Conservation (phyloP, 108 stramenopile genomes). For the Aurantiochytrium sp. region DNA sequence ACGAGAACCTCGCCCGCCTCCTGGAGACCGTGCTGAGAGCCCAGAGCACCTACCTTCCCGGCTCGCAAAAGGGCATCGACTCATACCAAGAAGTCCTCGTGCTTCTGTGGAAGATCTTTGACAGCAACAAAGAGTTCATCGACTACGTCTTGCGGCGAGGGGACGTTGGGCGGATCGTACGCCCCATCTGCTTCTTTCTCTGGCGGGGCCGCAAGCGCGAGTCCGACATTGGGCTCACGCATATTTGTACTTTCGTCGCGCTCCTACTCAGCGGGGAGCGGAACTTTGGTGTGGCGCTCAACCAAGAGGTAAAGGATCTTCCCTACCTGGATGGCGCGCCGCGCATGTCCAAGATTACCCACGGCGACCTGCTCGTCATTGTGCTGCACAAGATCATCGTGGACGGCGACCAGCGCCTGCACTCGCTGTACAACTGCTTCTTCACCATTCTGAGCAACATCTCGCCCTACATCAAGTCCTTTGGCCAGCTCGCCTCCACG, state of each 20-base stretch:
- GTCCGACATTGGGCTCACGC: constrained; percentile 79
- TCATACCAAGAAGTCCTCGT: constrained; percentile 91
- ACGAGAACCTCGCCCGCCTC: constrained; percentile 75
- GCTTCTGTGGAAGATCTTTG: constrained; percentile 91
- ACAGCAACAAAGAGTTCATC: constrained; percentile 86
- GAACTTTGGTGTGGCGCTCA: constrained; percentile 85
- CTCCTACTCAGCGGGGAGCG: constrained; percentile 89
- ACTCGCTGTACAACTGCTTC: constrained; percentile 86
- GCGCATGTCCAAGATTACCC: constrained; percentile 78
- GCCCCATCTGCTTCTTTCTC: constrained; percentile 88
- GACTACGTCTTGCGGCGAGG: constrained; percentile 47
- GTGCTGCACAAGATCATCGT: constrained; percentile 88
- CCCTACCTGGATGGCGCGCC: constrained; percentile 68
- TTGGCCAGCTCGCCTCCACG: constrained; percentile 73
- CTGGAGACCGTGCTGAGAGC: constrained; percentile 76
- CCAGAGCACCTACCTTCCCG: constrained; percentile 70
- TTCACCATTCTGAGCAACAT: constrained; percentile 91
- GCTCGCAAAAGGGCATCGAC: constrained; percentile 62
- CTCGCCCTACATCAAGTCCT: constrained; percentile 80
- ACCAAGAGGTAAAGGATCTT: constrained; percentile 65
- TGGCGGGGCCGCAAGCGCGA: constrained; percentile 77
- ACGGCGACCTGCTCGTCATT: constrained; percentile 86
- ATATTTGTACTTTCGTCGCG: constrained; percentile 91
- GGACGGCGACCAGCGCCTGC: constrained; percentile 77
- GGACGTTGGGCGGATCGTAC: constrained; percentile 70